phyloP scores from a whole-genome alignment of 768 basidiomycete genomes.

The Psilocybe sp. region DNA sequence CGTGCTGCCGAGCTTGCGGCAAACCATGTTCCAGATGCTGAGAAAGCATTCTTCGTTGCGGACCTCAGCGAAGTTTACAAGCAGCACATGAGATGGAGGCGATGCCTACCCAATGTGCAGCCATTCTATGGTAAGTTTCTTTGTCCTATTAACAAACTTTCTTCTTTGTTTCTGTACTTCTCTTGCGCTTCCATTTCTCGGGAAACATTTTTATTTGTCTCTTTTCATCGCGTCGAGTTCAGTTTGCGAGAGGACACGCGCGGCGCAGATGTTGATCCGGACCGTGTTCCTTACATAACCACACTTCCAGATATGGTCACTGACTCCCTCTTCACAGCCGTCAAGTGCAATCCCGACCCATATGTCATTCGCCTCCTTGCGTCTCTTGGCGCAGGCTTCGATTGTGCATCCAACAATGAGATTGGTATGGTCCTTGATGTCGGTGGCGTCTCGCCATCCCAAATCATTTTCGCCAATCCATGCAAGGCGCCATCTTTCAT shows the following conservation, averaged over 20 bases:
- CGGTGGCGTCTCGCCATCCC: constrained; percentile 70
- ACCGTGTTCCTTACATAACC: constrained; percentile 93
- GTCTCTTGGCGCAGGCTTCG: constrained; percentile 89
- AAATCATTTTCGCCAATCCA: constrained; percentile 97
- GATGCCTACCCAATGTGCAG: constrained; percentile 77
- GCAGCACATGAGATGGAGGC: constrained; percentile 82
- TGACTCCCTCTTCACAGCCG: constrained; percentile 47
- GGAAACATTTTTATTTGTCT: constrained; percentile 19
- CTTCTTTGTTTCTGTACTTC: constrained; percentile 3
- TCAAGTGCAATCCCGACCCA: constrained; percentile 98
- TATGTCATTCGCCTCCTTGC: constrained; percentile 90
- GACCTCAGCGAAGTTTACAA: constrained; percentile 86
- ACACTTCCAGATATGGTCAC: too few relatives aligned
- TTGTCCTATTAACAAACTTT: not conserved
- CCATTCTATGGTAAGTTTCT: constrained; percentile 83
- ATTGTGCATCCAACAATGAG: constrained; percentile 95
- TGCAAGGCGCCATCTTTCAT: constrained; percentile 97
- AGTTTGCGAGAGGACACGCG: too few relatives aligned
- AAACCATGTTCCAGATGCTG: constrained; percentile 66
- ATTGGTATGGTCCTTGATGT: constrained; percentile 77
- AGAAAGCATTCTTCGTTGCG: constrained; percentile 95
- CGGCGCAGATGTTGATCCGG: constrained; percentile 91
- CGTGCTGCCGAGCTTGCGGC: constrained; percentile 50
- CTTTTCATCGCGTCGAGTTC: too few relatives aligned
- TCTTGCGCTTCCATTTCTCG: constrained; percentile 6